Evolutionary conservation across 306 rosid species (phyloP).

Genomic region (Echinosophora koreensis): DNA sequence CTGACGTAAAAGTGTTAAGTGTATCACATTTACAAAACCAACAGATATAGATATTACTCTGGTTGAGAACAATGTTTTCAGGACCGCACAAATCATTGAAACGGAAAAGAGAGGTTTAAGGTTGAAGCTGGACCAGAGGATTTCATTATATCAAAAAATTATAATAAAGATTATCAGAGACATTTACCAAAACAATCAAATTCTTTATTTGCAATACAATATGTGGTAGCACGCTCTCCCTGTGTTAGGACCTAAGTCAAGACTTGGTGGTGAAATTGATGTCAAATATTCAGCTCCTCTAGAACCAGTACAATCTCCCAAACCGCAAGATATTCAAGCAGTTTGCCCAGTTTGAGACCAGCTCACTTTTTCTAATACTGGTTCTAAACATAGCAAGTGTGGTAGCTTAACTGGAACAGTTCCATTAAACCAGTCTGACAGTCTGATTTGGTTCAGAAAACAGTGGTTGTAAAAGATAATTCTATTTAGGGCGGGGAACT

Average conservation of each 20-base stretch:
- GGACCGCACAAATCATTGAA: background rate
- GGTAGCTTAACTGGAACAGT: background rate
- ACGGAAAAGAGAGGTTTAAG: background rate
- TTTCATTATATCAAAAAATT: too few relatives aligned
- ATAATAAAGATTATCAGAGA: too few relatives aligned
- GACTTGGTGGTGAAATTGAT: background rate
- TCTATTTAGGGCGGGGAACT: background rate
- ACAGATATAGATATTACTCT: background rate
- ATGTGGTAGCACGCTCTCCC: background rate
- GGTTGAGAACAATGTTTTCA: background rate
- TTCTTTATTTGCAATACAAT: too few relatives aligned
- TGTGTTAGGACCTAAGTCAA: background rate
- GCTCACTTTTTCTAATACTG: background rate
- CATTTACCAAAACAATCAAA: too few relatives aligned
- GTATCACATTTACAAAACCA: constrained; percentile 25
- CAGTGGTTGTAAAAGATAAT: background rate
- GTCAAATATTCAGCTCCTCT: background rate
- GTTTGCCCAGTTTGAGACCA: background rate
- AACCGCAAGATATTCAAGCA: background rate
- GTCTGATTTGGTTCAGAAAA: background rate
- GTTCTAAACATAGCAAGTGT: too few relatives aligned
- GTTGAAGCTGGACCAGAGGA: too few relatives aligned
- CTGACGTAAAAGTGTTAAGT: background rate
- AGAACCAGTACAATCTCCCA: background rate
- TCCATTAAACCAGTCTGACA: background rate